Evolutionary conservation across 768 basidiomycete species (phyloP).

Genomic region (Inosperma sp.): DNA sequence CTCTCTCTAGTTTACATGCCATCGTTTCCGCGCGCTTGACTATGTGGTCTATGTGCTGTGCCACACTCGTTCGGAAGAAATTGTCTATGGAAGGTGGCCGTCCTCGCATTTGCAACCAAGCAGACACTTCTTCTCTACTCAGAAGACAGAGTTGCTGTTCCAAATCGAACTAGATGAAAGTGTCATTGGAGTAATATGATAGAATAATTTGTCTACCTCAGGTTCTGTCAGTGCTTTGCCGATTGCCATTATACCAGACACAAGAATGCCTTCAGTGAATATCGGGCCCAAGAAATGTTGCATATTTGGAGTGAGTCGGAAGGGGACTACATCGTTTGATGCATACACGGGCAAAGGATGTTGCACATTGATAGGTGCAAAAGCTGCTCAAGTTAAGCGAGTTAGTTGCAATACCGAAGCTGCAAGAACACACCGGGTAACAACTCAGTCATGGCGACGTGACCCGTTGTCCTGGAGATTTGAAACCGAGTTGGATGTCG

Average conservation of each 20-base stretch:
- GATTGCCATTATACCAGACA: slow-evolving; percentile 85
- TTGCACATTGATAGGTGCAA: slow-evolving; percentile 23
- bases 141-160: slow-evolving; percentile 91
- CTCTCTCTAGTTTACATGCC: slow-evolving; percentile 83
- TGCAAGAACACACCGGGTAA: slow-evolving; percentile 58
- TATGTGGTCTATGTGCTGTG: slow-evolving; percentile 59
- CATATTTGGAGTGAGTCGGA: slow-evolving; percentile 96
- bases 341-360: slow-evolving; percentile 55
- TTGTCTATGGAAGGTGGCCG: slow-evolving; percentile 55
- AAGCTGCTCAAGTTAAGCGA: slow-evolving; percentile 26
- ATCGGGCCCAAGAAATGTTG: slow-evolving; percentile 88
- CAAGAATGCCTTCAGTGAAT: slow-evolving; percentile 84
- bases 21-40: slow-evolving; percentile 78
- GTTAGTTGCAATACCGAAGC: background rate
- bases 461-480: slow-evolving; percentile 82
- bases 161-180: slow-evolving; percentile 66
- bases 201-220: slow-evolving; percentile 50
- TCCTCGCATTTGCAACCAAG: slow-evolving; percentile 61
- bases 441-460: slow-evolving; percentile 90
- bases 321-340: slow-evolving; percentile 86
- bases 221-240: slow-evolving; percentile 87
- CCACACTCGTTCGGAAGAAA: slow-evolving; percentile 50
- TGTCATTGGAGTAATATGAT: slow-evolving; percentile 3
- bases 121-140: slow-evolving; percentile 86
- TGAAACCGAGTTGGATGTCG: slow-evolving; percentile 83